Evolutionary conservation across 805 yeast species (phyloP).

Genomic region (Candida vaughaniae): DNA sequence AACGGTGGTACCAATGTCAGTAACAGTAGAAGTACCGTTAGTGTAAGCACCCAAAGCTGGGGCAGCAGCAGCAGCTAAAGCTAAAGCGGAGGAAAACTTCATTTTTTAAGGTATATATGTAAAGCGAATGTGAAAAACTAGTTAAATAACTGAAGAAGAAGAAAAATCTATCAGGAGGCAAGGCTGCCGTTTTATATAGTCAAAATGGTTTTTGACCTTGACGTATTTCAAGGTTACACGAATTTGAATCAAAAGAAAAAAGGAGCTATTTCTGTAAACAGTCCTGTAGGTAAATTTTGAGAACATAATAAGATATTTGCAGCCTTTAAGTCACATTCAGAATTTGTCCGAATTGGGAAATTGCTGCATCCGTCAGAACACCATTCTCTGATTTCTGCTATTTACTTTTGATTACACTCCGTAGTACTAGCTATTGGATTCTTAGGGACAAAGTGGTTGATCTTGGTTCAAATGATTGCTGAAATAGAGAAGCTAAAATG

Average conservation of each 20-base stretch:
- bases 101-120: conserved; percentile 18
- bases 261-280: conserved; percentile 3
- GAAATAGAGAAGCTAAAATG: too few species aligned
- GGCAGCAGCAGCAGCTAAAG: conserved; percentile 27
- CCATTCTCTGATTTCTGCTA: too few species aligned
- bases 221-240: conserved; percentile 8
- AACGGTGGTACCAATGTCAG: conserved; percentile 28
- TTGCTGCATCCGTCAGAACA: background rate
- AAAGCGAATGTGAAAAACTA: conserved; percentile 20
- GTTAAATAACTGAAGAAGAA: conserved; percentile 3
- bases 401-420: too few species aligned
- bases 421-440: too few species aligned
- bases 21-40: conserved; percentile 28
- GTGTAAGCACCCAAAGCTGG: conserved; percentile 29
- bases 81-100: conserved; percentile 36
- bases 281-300: too few species aligned
- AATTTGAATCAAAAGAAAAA: background rate
- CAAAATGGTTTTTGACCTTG: conserved; percentile 1
- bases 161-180: background rate
- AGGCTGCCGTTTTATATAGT: conserved; percentile 2
- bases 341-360: conserved; percentile 8
- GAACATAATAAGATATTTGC: conserved; percentile 6
- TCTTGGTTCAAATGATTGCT: too few species aligned
- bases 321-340: conserved; percentile 4
- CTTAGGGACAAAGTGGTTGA: too few species aligned